These are phyloP conservation scores for Acanthamoeba royreba DNA, from an alignment of 208 protist genomes.

Conservation along the genomic window DNA sequence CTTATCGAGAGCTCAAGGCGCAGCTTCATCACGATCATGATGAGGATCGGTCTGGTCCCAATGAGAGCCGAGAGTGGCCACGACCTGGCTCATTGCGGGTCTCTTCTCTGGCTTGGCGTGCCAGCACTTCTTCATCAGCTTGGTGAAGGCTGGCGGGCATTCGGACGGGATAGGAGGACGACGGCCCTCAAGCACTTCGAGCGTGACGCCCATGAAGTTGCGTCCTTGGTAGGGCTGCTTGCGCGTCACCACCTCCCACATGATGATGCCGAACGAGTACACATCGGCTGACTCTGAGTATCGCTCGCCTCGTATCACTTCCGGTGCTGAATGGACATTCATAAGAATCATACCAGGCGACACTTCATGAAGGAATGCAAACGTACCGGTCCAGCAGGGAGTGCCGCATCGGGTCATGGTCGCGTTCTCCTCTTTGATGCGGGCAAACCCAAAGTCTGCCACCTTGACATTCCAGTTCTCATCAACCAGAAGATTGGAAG, in stretches of 20 bases:
- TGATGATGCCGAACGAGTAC: background rate
- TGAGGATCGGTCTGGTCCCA: too few species aligned
- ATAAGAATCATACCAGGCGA: background rate
- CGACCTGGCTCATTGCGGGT: background rate
- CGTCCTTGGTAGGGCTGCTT: background rate
- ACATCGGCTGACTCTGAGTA: background rate
- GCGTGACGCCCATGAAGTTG: constrained; percentile 36
- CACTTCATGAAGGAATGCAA: background rate
- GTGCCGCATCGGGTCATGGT: constrained; percentile 35
- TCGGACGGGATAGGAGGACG: background rate
- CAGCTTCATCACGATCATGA: too few species aligned
- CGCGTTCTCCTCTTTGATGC: constrained; percentile 34
- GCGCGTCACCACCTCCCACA: background rate
- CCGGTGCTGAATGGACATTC: background rate
- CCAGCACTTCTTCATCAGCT: constrained; percentile 23
- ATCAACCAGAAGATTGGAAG: constrained; percentile 12
- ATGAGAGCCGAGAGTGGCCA: background rate
- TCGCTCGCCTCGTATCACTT: background rate
- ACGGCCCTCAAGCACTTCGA: background rate
- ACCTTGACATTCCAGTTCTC: constrained; percentile 32
- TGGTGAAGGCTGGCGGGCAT: background rate
- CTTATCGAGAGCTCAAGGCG: too few species aligned
- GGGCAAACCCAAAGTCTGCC: constrained; percentile 23
- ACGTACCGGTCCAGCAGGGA: background rate
- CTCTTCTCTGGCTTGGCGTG: background rate